A percentile compares a stretch with the other conserved stretches of the same genome.
These are phyloP conservation scores for Debaryomyces prosopidis DNA, from an alignment of 805 yeast species.

Conservation along the genomic window DNA sequence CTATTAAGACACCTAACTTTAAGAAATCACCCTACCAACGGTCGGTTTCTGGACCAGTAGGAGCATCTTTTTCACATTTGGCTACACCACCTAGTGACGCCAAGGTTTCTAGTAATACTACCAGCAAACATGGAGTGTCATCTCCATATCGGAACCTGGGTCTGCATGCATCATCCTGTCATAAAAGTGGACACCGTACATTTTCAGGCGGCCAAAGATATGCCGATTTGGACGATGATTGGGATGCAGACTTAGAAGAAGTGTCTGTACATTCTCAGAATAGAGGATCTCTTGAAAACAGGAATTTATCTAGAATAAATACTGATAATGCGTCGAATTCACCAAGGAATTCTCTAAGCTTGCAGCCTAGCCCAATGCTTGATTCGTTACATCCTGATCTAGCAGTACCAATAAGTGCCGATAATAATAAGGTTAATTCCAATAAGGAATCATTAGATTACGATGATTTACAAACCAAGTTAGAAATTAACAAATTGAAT, in stretches of 20 bases:
- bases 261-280: conserved; percentile 13
- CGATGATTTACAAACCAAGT: conserved; percentile 37
- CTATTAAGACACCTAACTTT: conserved; percentile 7
- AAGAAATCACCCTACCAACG: conserved; percentile 15
- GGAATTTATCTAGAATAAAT: conserved; percentile 28
- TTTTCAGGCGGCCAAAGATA: conserved; percentile 32
- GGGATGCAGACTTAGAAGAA: conserved; percentile 75
- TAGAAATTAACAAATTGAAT: conserved; percentile 56
- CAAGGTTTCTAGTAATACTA: background rate
- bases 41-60: conserved; percentile 15
- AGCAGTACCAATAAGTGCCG: conserved; percentile 19
- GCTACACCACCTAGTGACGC: conserved; percentile 5
- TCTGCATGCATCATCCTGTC: conserved; percentile 6
- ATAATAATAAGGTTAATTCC: background rate
- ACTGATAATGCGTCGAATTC: conserved; percentile 24
- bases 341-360: conserved; percentile 21
- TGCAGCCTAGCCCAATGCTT: conserved; percentile 28
- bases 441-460: conserved; percentile 43
- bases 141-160: conserved; percentile 5
- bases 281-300: conserved; percentile 10
- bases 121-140: conserved; percentile 5
- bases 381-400: conserved; percentile 42
- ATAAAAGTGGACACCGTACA: conserved; percentile 12
- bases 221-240: conserved; percentile 83
- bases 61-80: conserved; percentile 15